Evolutionary conservation across 305 asterid species (phyloP).

Genomic region (Solanum aculeatissimum): DNA sequence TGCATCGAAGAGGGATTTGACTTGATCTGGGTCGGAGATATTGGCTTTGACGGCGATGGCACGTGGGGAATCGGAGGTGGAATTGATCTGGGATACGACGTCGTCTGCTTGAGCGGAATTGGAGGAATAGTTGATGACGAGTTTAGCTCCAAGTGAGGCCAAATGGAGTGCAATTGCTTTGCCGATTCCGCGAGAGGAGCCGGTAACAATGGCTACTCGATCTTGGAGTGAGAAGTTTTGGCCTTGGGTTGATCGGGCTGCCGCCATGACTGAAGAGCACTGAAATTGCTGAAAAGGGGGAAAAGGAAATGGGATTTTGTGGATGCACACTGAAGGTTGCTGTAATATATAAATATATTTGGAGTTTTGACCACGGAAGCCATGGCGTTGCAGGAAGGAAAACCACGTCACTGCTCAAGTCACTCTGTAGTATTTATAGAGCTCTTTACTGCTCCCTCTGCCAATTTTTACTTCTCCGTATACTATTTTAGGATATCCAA

Average conservation of each 20-base stretch:
- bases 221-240: background rate
- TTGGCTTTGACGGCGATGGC: slow-evolving; percentile 28
- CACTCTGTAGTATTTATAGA: background rate
- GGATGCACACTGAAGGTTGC: background rate
- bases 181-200: slow-evolving; percentile 77
- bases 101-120: slow-evolving; percentile 30
- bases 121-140: slow-evolving; percentile 52
- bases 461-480: too few species aligned
- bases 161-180: slow-evolving; percentile 46
- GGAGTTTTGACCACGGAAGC: background rate
- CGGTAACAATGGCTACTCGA: slow-evolving; percentile 60
- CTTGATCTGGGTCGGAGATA: slow-evolving; percentile 42
- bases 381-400: background rate
- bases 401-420: background rate
- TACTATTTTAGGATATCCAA: too few species aligned
- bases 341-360: background rate
- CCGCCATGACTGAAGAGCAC: background rate
- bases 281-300: background rate
- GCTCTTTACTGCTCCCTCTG: too few species aligned
- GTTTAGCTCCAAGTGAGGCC: slow-evolving; percentile 50
- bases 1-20: slow-evolving; percentile 44
- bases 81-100: slow-evolving; percentile 31
- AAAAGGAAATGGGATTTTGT: background rate
- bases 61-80: background rate
- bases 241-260: background rate